These are phyloP conservation scores for Stevia rebaudiana DNA, from an alignment of 140 eudicot genomes.

Conservation along the genomic window DNA sequence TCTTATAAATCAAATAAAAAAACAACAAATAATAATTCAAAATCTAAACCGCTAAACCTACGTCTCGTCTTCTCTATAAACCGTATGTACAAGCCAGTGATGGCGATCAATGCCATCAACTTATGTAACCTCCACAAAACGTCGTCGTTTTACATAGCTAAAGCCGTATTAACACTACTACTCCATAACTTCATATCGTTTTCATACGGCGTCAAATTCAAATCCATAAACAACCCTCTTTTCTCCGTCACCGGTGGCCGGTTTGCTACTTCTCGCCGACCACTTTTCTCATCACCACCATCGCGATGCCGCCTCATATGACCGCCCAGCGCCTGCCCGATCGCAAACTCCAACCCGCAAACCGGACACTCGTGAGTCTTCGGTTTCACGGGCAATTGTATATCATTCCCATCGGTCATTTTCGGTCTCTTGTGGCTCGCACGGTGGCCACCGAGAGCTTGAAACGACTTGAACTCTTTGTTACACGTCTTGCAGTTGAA, in stretches of 20 bases:
- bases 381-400: slow-evolving; percentile 22
- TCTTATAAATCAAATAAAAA: background rate
- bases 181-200: slow-evolving; percentile 36
- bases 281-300: slow-evolving; percentile 6
- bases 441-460: slow-evolving; percentile 52
- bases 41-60: too few species aligned
- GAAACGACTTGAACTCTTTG: slow-evolving; percentile 33
- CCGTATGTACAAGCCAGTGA: slow-evolving; percentile 14
- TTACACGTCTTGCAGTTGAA: slow-evolving; percentile 39
- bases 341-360: slow-evolving; percentile 45
- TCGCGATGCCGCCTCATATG: slow-evolving; percentile 53
- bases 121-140: background rate
- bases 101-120: slow-evolving; percentile 11
- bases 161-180: slow-evolving; percentile 16
- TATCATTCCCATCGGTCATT: background rate
- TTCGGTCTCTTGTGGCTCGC: slow-evolving; percentile 40
- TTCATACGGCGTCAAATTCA: slow-evolving; percentile 51
- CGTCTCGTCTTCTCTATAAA: background rate
- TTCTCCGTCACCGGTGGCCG: slow-evolving; percentile 12
- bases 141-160: slow-evolving; percentile 15
- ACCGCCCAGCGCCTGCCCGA: slow-evolving; percentile 52
- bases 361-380: slow-evolving; percentile 45
- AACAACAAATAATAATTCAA: background rate
- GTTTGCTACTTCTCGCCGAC: background rate
- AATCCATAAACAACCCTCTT: slow-evolving; percentile 40